Conservation (phyloP, 1,284 basidiomycete genomes). For the Ustilago xerochloae region DNA sequence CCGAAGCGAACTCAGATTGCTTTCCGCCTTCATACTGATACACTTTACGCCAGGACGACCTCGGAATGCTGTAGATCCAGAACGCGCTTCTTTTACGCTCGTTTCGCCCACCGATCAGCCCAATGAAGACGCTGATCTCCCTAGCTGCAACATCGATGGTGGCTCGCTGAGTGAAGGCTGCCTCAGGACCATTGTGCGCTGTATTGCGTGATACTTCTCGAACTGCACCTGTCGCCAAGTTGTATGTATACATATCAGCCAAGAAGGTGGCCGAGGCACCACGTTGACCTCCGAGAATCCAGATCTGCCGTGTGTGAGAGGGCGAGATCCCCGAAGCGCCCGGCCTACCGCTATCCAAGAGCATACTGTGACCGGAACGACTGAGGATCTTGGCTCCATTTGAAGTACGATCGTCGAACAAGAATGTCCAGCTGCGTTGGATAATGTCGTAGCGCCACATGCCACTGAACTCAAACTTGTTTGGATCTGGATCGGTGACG, state of each 20-base stretch:
- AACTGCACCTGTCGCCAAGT: conserved; percentile 51
- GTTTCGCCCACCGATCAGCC: conserved; percentile 50
- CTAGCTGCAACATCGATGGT: conserved; percentile 58
- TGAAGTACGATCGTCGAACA: conserved; percentile 62
- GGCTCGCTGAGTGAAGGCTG: conserved; percentile 66
- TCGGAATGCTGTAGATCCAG: conserved; percentile 60
- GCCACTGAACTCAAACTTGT: conserved; percentile 61
- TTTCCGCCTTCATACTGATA: conserved; percentile 49
- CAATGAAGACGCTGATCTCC: conserved; percentile 65
- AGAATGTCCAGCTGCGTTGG: conserved; percentile 58
- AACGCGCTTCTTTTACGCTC: conserved; percentile 54
- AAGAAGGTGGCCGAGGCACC: conserved; percentile 61
- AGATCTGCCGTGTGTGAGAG: conserved; percentile 56
- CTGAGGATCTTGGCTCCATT: conserved; percentile 44
- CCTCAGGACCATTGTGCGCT: conserved; percentile 58
- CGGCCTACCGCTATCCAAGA: conserved; percentile 57
- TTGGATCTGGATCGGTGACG: conserved; percentile 73
- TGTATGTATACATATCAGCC: conserved; percentile 66
- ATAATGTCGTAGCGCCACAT: conserved; percentile 68
- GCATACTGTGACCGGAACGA: conserved; percentile 67
- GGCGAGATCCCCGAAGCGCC: conserved; percentile 41
- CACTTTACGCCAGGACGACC: conserved; percentile 52
- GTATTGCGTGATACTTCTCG: conserved; percentile 50
- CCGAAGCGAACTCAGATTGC: conserved; percentile 38
- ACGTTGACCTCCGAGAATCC: conserved; percentile 66